A percentile compares a stretch with the other conserved stretches of the same genome.
These are phyloP conservation scores for Toxicodendron radicans DNA, from an alignment of 345 rosid genomes.

Conservation along the genomic window DNA sequence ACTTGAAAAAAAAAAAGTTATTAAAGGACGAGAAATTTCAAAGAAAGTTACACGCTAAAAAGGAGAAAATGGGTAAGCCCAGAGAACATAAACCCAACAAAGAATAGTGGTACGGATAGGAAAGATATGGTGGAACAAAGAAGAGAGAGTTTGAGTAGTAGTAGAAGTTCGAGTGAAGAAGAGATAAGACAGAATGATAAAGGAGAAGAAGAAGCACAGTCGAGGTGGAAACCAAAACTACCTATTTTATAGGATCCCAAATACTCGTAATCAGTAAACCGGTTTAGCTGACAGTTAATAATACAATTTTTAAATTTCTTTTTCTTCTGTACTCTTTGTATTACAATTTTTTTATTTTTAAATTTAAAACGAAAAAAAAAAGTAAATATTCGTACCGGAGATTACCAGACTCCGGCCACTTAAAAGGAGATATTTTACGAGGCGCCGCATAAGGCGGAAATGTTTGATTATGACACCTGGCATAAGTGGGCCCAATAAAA, in stretches of 20 bases:
- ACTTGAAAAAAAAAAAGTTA: conserved; percentile 1
- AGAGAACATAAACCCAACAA: conserved; percentile 9
- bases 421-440: background rate
- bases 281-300: background rate
- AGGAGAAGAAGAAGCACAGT: conserved; percentile 8
- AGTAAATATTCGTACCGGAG: too few species aligned
- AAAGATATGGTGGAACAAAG: conserved; percentile 11
- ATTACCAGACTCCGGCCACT: conserved; percentile 1
- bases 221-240: conserved; percentile 16
- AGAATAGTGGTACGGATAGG: conserved; percentile 23
- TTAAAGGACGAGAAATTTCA: conserved; percentile 43
- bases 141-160: conserved; percentile 1
- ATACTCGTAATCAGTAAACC: conserved; percentile 19
- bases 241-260: conserved; percentile 46
- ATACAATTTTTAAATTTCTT: background rate
- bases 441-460: conserved; percentile 41
- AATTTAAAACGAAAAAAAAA: too few species aligned
- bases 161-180: too few species aligned
- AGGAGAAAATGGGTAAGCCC: conserved; percentile 7
- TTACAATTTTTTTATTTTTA: background rate
- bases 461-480: conserved; percentile 28
- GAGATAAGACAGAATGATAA: background rate
- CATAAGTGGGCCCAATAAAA: background rate
- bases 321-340: background rate
- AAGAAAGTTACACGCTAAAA: conserved; percentile 33